These are phyloP conservation scores for Cystobasidium ongulense DNA, from an alignment of 768 basidiomycete species.

Conservation along the genomic window DNA sequence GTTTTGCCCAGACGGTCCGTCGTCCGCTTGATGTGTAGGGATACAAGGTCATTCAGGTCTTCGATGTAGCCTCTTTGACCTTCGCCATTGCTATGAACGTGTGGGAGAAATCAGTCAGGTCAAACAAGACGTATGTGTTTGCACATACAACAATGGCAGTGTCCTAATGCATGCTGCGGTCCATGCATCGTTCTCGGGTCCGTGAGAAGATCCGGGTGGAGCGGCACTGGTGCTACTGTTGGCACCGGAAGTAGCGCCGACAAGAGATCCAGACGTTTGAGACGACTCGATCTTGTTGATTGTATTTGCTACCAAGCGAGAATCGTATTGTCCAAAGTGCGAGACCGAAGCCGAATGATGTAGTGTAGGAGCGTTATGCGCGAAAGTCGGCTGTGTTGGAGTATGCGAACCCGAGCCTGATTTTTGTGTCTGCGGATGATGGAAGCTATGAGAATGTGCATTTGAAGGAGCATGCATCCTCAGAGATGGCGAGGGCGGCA, in stretches of 20 bases:
- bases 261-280: not conserved
- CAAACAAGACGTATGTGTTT: not conserved
- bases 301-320: slow-evolving; percentile 19
- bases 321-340: slow-evolving; percentile 14
- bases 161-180: slow-evolving; percentile 39
- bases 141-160: slow-evolving; percentile 39
- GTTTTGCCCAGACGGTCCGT: slow-evolving; percentile 24
- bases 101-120: not conserved
- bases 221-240: not conserved
- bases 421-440: not conserved
- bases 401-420: not conserved
- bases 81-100: slow-evolving; percentile 38
- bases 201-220: not conserved
- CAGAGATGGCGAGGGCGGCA: not conserved
- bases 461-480: not conserved
- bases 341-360: not conserved
- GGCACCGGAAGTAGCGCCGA: not conserved
- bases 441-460: not conserved
- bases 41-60: slow-evolving; percentile 31
- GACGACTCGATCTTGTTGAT: slow-evolving; percentile 18
- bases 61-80: slow-evolving; percentile 40
- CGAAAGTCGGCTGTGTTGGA: not conserved
- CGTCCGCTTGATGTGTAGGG: slow-evolving; percentile 38
- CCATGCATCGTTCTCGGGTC: slow-evolving; percentile 39
- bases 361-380: not conserved